Conservation (phyloP, 352 stramenopile genomes). For the Phytophthora sansomeana region DNA sequence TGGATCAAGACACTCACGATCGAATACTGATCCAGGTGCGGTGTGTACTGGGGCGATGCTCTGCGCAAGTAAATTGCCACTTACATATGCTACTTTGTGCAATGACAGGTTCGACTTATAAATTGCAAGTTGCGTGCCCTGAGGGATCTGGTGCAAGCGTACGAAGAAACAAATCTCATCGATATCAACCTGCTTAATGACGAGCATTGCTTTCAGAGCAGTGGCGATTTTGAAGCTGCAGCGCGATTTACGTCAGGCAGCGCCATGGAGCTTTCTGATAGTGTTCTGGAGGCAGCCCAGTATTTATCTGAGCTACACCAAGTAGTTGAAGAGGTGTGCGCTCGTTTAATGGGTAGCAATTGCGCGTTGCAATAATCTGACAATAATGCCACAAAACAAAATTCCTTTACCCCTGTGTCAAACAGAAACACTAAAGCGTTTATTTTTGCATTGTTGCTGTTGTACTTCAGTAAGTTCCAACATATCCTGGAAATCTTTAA, state of each 20-base stretch:
- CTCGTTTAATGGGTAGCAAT: conserved; percentile 44
- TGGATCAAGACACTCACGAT: conserved; percentile 21
- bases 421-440: too few species aligned
- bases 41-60: background rate
- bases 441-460: too few species aligned
- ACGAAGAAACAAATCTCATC: conserved; percentile 42
- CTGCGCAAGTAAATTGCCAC: background rate
- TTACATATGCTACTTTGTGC: background rate
- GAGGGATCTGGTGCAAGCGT: conserved; percentile 40
- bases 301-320: conserved; percentile 44
- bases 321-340: conserved; percentile 51
- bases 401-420: too few species aligned
- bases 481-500: too few species aligned
- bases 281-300: conserved; percentile 26
- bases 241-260: conserved; percentile 19
- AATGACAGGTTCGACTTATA: conserved; percentile 33
- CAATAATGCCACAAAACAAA: too few species aligned
- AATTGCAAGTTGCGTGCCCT: conserved; percentile 36
- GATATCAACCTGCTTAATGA: conserved; percentile 46
- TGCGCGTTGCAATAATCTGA: conserved; percentile 51
- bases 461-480: too few species aligned
- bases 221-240: conserved; percentile 7
- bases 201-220: conserved; percentile 11
- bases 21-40: conserved; percentile 35
- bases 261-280: conserved; percentile 18